Conservation (phyloP, 495 filamentous ascomycete species). For the Paragyromitra xinjiangensis region DNA sequence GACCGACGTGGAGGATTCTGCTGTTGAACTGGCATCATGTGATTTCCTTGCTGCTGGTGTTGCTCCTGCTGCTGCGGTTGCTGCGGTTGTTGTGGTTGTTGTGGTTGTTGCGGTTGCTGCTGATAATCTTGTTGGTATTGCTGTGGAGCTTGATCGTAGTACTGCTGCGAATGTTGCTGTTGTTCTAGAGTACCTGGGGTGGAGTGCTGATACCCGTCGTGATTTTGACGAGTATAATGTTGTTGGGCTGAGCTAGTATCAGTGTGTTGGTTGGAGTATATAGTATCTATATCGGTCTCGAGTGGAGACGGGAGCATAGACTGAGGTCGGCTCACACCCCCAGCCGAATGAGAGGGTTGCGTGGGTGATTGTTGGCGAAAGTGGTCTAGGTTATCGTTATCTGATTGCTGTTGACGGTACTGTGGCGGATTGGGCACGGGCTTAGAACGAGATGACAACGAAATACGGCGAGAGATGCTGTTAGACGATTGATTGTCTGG, state of each 20-base stretch:
- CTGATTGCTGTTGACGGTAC: conserved; percentile 32
- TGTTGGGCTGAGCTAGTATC: conserved; percentile 36
- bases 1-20: conserved; percentile 45
- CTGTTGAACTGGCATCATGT: conserved; percentile 38
- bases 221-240: conserved; percentile 40
- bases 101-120: conserved; percentile 19
- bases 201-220: conserved; percentile 37
- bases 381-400: conserved; percentile 48
- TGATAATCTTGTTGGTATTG: conserved; percentile 29
- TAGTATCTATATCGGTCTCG: conserved; percentile 46
- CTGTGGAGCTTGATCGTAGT: conserved; percentile 27
- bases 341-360: conserved; percentile 29
- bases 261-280: conserved; percentile 29
- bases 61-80: conserved; percentile 58
- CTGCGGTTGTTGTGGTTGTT: conserved; percentile 52
- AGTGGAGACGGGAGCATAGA: conserved; percentile 55
- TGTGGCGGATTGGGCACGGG: conserved; percentile 35
- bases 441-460: conserved; percentile 39
- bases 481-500: conserved; percentile 30
- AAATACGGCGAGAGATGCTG: conserved; percentile 40
- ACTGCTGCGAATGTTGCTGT: conserved; percentile 30
- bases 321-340: conserved; percentile 48
- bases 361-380: conserved; percentile 47
- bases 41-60: conserved; percentile 44
- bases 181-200: conserved; percentile 31